phyloP scores from a whole-genome alignment of 116 monocot species.

The Trichopus zeylanicus region DNA sequence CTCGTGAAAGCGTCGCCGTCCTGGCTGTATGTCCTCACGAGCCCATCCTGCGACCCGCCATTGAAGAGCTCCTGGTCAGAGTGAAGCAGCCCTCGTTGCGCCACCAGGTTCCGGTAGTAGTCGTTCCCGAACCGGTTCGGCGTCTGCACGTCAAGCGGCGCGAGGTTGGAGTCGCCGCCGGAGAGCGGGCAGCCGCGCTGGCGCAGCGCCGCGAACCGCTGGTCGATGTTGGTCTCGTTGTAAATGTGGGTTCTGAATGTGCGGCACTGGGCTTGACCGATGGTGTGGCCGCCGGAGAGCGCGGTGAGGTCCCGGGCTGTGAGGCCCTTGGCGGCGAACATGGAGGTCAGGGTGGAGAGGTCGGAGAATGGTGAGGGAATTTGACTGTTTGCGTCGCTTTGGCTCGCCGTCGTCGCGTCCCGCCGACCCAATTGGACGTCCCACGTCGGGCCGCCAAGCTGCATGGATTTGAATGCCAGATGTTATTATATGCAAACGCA shows the following conservation, averaged over 20 bases:
- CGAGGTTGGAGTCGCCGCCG: constrained; percentile 32
- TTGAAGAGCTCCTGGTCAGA: constrained; percentile 82
- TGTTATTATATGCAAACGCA: neutral
- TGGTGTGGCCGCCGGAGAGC: constrained; percentile 79
- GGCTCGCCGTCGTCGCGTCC: constrained; percentile 58
- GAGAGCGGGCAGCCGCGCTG: constrained; percentile 28
- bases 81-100: constrained; percentile 39
- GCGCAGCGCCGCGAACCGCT: constrained; percentile 25
- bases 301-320: constrained; percentile 37
- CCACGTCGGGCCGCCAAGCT: constrained; percentile 67
- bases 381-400: constrained; percentile 32
- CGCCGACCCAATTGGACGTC: constrained; percentile 41
- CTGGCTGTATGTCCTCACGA: constrained; percentile 35
- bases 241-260: constrained; percentile 60
- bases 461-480: neutral
- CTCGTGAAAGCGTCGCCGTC: constrained; percentile 18
- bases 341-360: constrained; percentile 34
- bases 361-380: constrained; percentile 27
- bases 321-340: constrained; percentile 42
- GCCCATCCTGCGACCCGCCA: constrained; percentile 35
- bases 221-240: constrained; percentile 55
- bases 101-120: constrained; percentile 37
- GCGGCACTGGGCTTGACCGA: constrained; percentile 58
- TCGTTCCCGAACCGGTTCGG: constrained; percentile 31
- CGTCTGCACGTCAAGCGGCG: constrained; percentile 25